Percentiles rank a stretch among this genome's conserved stretches.
Evolutionary conservation across 306 rosid species (phyloP).

Genomic region (Carpinus viminea): DNA sequence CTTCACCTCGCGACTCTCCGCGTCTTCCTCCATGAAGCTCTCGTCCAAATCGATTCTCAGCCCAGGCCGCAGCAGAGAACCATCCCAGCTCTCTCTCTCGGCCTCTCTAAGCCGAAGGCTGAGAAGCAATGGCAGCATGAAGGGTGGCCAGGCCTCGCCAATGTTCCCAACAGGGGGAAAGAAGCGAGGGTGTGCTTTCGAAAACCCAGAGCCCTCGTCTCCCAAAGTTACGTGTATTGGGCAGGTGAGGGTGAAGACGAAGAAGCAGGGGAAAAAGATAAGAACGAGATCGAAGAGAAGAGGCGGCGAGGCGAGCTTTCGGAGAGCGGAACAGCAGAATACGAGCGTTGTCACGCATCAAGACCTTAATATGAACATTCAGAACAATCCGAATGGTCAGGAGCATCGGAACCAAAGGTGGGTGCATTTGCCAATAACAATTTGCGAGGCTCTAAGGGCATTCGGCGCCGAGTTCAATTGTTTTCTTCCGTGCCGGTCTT

Average conservation of each 20-base stretch:
- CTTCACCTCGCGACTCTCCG: slow-evolving; percentile 74
- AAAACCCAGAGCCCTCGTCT: slow-evolving; percentile 93
- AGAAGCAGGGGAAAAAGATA: slow-evolving; percentile 85
- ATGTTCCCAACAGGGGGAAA: slow-evolving; percentile 77
- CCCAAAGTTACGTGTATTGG: slow-evolving; percentile 97
- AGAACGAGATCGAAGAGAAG: slow-evolving; percentile 65
- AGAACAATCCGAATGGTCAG: slow-evolving; percentile 39
- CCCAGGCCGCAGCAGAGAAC: slow-evolving; percentile 69
- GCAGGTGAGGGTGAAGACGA: slow-evolving; percentile 87
- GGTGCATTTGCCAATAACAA: slow-evolving; percentile 87
- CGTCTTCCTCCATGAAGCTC: slow-evolving; percentile 75
- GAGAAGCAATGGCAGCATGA: slow-evolving; percentile 73
- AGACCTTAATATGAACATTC: slow-evolving; percentile 37
- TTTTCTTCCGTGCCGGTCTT: slow-evolving; percentile 77
- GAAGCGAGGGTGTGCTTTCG: slow-evolving; percentile 65
- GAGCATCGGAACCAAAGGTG: slow-evolving; percentile 70
- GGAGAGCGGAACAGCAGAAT: slow-evolving; percentile 40
- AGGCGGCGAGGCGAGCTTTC: slow-evolving; percentile 65
- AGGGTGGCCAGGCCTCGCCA: slow-evolving; percentile 88
- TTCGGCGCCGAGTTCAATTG: slow-evolving; percentile 79
- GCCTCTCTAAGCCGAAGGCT: slow-evolving; percentile 79
- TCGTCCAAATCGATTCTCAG: slow-evolving; percentile 82
- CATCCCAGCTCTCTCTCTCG: slow-evolving; percentile 77
- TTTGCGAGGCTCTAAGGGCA: slow-evolving; percentile 80
- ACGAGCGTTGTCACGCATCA: slow-evolving; percentile 15